Percentiles rank a stretch among this genome's conserved stretches.
phyloP scores from a whole-genome alignment of 2,329 filamentous ascomycete genomes.

The Botryotinia calthae region DNA sequence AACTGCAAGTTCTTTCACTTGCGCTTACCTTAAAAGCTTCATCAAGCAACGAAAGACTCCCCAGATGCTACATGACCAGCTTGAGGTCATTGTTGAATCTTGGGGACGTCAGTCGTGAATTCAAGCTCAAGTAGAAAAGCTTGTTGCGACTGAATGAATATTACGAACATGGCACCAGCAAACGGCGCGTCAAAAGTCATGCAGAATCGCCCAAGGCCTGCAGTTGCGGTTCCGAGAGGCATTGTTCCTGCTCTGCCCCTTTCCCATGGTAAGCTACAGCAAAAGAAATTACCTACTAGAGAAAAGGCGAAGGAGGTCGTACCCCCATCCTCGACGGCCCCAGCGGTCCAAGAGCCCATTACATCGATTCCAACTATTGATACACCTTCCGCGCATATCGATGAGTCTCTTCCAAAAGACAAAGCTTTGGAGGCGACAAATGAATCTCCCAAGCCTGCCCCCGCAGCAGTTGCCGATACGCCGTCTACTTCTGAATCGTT shows the following conservation, averaged over 20 bases:
- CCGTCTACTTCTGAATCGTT: not conserved
- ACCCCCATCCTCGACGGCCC: conserved; percentile 16
- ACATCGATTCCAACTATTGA: conserved; percentile 21
- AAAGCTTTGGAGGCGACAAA: conserved; percentile 21
- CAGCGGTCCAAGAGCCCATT: conserved; percentile 22
- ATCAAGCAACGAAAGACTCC: conserved; percentile 18
- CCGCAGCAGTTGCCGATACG: not conserved
- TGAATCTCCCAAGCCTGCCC: conserved; percentile 16
- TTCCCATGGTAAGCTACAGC: conserved; percentile 37
- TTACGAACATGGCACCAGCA: conserved; percentile 33
- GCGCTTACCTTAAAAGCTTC: conserved; percentile 8
- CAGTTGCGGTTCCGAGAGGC: conserved; percentile 30
- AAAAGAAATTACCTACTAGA: conserved; percentile 31
- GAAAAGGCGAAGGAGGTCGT: conserved; percentile 30
- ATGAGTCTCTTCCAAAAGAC: conserved; percentile 27
- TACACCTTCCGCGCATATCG: conserved; percentile 13
- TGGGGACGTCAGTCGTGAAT: conserved; percentile 38
- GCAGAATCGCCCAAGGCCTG: conserved; percentile 34
- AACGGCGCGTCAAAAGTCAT: conserved; percentile 34
- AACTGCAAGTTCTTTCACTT: conserved; percentile 21
- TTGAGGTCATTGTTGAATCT: conserved; percentile 40
- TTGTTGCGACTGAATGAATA: conserved; percentile 13
- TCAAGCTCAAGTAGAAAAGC: conserved; percentile 19
- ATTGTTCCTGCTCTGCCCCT: conserved; percentile 39
- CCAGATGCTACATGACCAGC: conserved; percentile 22